Percentiles rank a stretch among this genome's conserved stretches.
Conservation (phyloP, 23 red algal species). For the Pyropia yezoensis region DNA sequence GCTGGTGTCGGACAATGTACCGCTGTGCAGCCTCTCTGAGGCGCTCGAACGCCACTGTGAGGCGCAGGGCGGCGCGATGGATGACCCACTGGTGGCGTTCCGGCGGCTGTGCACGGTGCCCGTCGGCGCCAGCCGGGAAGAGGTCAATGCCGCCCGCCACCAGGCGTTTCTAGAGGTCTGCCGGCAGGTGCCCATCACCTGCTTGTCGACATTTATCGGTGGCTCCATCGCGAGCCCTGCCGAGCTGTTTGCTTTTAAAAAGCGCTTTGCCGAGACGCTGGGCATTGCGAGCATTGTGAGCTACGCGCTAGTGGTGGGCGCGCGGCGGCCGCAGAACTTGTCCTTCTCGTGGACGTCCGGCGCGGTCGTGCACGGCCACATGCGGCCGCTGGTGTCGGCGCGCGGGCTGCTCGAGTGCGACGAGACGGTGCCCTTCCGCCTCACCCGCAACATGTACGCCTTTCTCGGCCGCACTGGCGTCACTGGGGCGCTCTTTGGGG, state of each 20-base stretch:
- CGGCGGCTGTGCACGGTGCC: conserved; percentile 17
- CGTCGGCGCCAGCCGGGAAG: conserved; percentile 16
- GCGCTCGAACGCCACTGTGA: conserved; percentile 50
- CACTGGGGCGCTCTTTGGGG: conserved; percentile 45
- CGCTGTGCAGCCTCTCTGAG: conserved; percentile 26
- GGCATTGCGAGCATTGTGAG: conserved; percentile 35
- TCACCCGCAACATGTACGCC: conserved; percentile 77
- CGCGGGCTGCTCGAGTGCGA: conserved; percentile 67
- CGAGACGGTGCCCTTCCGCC: conserved; percentile 89
- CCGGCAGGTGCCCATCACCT: conserved; percentile 23
- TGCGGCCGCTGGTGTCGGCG: conserved; percentile 29
- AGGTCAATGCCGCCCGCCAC: conserved; percentile 31
- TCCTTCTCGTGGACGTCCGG: conserved; percentile 58
- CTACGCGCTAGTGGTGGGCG: conserved; percentile 66
- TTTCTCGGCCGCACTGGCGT: conserved; percentile 44
- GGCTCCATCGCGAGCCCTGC: conserved; percentile 17
- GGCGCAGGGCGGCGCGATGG: conserved; percentile 22
- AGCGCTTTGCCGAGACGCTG: conserved; percentile 67
- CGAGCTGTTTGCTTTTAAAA: conserved; percentile 34
- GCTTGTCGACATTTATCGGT: conserved; percentile 36
- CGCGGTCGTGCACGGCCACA: conserved; percentile 24
- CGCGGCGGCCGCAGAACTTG: conserved; percentile 67
- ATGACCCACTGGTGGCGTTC: conserved; percentile 71
- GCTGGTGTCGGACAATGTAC: conserved; percentile 44
- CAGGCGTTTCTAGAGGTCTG: conserved; percentile 59